Evolutionary conservation across 1,284 basidiomycete species (phyloP).

Genomic region (Laetiporus sulphureus): DNA sequence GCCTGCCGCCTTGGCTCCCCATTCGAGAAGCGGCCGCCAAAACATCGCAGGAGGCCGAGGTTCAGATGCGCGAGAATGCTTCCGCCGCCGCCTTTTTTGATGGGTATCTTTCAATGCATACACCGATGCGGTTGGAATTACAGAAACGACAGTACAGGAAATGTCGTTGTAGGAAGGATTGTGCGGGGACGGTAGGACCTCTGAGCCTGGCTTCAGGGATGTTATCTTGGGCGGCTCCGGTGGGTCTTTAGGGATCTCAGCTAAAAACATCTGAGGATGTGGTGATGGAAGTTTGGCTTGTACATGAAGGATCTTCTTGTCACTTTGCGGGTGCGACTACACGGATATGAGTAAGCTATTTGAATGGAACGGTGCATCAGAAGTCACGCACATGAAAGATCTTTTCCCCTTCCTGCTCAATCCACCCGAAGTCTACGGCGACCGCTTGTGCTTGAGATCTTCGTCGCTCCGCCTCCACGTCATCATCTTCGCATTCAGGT

Average conservation of each 20-base stretch:
- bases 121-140: neutral
- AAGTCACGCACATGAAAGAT: constrained; percentile 16
- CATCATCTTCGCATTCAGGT: constrained; percentile 25
- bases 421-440: constrained; percentile 27
- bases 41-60: constrained; percentile 22
- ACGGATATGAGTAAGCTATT: neutral
- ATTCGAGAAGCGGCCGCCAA: constrained; percentile 22
- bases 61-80: constrained; percentile 8
- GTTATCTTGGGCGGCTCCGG: constrained; percentile 7
- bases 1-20: constrained; percentile 26
- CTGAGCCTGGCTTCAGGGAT: constrained; percentile 2
- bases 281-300: constrained; percentile 5
- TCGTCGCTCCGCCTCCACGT: constrained; percentile 20
- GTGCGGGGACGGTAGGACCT: constrained; percentile 18
- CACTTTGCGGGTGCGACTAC: constrained; percentile 11
- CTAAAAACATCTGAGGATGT: constrained; percentile 13
- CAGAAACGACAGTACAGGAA: constrained; percentile 13
- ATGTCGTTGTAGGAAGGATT: constrained; percentile 10
- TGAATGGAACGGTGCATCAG: neutral
- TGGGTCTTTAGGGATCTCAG: constrained; percentile 13
- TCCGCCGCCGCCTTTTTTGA: constrained; percentile 11
- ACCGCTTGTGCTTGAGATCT: constrained; percentile 19
- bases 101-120: neutral
- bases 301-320: constrained; percentile 12
- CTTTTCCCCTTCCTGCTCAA: constrained; percentile 18